Evolutionary conservation across 768 basidiomycete species (phyloP).

Genomic region (Amanita jacksonii): DNA sequence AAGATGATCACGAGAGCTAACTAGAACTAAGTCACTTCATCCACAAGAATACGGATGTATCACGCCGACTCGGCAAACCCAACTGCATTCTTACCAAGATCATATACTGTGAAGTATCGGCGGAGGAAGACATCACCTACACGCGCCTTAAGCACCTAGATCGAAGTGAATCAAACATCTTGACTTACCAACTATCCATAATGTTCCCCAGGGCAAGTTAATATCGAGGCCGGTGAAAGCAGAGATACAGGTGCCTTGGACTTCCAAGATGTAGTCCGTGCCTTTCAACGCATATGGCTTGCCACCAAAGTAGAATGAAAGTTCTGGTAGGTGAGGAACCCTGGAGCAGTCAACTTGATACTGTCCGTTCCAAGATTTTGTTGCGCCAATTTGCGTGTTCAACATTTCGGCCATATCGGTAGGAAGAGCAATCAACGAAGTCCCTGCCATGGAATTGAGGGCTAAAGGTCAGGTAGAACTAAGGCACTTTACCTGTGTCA

Average conservation of each 20-base stretch:
- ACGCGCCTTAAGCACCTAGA: conserved; percentile 4
- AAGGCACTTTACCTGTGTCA: conserved; percentile 53
- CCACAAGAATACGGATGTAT: conserved; percentile 6
- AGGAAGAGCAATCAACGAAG: conserved; percentile 89
- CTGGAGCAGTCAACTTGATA: conserved; percentile 85
- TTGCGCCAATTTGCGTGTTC: conserved; percentile 91
- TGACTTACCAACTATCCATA: conserved; percentile 81
- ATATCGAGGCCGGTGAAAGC: conserved; percentile 90
- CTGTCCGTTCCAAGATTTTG: conserved; percentile 93
- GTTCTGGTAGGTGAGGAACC: conserved; percentile 74
- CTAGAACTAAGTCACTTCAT: neutral
- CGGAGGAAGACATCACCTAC: conserved; percentile 85
- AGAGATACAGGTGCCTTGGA: conserved; percentile 90
- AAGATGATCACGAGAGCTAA: neutral
- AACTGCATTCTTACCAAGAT: conserved; percentile 67
- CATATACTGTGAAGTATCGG: conserved; percentile 88
- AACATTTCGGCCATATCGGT: conserved; percentile 97
- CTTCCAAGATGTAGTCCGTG: conserved; percentile 82
- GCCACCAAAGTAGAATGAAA: conserved; percentile 78
- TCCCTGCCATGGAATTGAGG: conserved; percentile 40
- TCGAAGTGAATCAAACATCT: neutral
- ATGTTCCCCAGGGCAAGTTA: conserved; percentile 64
- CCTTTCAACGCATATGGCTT: conserved; percentile 72
- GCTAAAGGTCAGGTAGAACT: neutral
- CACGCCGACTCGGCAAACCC: conserved; percentile 57